These are phyloP conservation scores for Scorias spongiosa DNA, from an alignment of 2,329 filamentous ascomycete species.

Conservation along the genomic window DNA sequence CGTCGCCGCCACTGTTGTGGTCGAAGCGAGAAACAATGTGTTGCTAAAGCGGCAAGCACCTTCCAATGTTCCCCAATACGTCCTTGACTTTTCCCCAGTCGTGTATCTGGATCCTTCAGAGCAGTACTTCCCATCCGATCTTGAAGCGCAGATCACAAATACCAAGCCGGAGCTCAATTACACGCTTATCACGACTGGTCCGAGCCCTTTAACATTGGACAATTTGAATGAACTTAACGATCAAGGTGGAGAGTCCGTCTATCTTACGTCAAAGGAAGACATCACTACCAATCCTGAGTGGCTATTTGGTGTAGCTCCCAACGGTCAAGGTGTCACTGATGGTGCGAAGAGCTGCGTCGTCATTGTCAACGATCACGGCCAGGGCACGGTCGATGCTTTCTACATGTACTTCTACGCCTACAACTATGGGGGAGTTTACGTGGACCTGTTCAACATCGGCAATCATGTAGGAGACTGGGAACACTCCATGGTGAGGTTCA, in stretches of 20 bases:
- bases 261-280: slow-evolving; percentile 28
- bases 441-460: slow-evolving; percentile 16
- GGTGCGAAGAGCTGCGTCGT: slow-evolving; percentile 36
- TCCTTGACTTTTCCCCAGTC: slow-evolving; percentile 24
- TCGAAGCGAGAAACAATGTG: no score
- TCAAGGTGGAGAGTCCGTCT: slow-evolving; percentile 21
- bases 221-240: slow-evolving; percentile 29
- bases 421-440: slow-evolving; percentile 34
- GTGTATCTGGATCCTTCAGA: slow-evolving; percentile 30
- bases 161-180: slow-evolving; percentile 25
- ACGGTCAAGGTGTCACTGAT: slow-evolving; percentile 34
- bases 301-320: slow-evolving; percentile 38
- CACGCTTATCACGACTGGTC: slow-evolving; percentile 16
- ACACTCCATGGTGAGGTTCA: slow-evolving; percentile 52
- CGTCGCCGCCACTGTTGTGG: no score
- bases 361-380: slow-evolving; percentile 42
- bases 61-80: slow-evolving; percentile 11
- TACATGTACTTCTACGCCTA: slow-evolving; percentile 50
- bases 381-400: slow-evolving; percentile 41
- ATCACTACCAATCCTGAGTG: slow-evolving; percentile 25
- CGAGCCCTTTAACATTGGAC: slow-evolving; percentile 25
- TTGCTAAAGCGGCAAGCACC: not conserved
- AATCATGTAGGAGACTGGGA: slow-evolving; percentile 50
- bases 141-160: slow-evolving; percentile 26
- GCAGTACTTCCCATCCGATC: slow-evolving; percentile 28